These are phyloP conservation scores for Oidium heveae DNA, from an alignment of 2,329 filamentous ascomycete genomes.

Conservation along the genomic window DNA sequence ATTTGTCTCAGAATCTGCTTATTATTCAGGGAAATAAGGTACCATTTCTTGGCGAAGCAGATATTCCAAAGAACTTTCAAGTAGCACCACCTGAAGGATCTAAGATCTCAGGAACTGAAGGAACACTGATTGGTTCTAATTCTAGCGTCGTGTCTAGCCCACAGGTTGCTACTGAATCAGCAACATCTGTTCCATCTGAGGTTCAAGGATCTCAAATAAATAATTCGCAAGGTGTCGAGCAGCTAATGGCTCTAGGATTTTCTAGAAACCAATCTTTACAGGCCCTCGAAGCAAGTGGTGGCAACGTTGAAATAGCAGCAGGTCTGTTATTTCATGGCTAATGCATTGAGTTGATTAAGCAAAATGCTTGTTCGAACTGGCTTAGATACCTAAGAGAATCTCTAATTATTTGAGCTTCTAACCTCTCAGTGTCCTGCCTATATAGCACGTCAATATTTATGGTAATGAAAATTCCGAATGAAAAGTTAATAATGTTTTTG, in stretches of 20 bases:
- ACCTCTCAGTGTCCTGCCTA: too few species aligned
- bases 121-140: constrained; percentile 65
- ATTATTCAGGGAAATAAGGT: constrained; percentile 77
- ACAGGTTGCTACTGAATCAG: constrained; percentile 8
- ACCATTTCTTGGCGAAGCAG: constrained; percentile 70
- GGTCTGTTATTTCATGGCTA: constrained; percentile 41
- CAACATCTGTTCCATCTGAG: constrained; percentile 6
- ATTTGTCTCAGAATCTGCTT: constrained; percentile 61
- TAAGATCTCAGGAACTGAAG: constrained; percentile 59
- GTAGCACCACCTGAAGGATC: constrained; percentile 55
- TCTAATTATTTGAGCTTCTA: too few species aligned
- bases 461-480: too few species aligned
- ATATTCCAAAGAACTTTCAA: constrained; percentile 70
- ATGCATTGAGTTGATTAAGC: neutral
- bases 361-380: neutral
- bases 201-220: constrained; percentile 2
- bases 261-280: constrained; percentile 50
- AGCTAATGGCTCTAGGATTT: constrained; percentile 56
- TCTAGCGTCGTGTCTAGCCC: constrained; percentile 46
- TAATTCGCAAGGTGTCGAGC: constrained; percentile 32
- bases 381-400: too few species aligned
- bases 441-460: too few species aligned
- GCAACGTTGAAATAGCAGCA: constrained; percentile 75
- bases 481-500: too few species aligned
- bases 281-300: constrained; percentile 58